phyloP scores from a whole-genome alignment of 1,139 yeast species.

The Nakaseomyces delphensis region DNA sequence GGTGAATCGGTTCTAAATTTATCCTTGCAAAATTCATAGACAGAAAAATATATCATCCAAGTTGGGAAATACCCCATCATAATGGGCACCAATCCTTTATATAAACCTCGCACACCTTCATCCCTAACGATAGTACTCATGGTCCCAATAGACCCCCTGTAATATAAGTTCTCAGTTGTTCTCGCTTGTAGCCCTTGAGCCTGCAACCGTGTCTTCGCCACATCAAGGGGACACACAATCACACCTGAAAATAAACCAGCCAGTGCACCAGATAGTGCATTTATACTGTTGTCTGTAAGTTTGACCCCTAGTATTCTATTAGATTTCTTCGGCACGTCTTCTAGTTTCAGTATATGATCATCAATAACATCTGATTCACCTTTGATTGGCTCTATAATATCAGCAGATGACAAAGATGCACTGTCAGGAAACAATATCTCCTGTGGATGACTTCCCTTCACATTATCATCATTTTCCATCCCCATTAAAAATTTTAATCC shows the following conservation, averaged over 20 bases:
- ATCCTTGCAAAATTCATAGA: constrained; percentile 70
- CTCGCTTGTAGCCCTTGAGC: constrained; percentile 59
- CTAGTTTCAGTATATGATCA: neutral
- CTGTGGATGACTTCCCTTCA: neutral
- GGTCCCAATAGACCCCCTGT: constrained; percentile 54
- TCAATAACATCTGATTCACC: neutral
- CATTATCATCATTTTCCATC: neutral
- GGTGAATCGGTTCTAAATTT: constrained; percentile 36
- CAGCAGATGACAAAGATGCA: constrained; percentile 8
- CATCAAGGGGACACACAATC: constrained; percentile 87
- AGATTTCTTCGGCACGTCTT: neutral
- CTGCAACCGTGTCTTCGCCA: constrained; percentile 87
- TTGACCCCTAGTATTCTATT: neutral
- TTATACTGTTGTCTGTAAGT: constrained; percentile 37
- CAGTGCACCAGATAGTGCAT: constrained; percentile 74
- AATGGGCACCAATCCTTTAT: constrained; percentile 86
- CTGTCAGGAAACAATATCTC: constrained; percentile 8
- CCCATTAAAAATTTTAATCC: neutral
- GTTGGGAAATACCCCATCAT: constrained; percentile 92
- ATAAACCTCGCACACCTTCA: constrained; percentile 77
- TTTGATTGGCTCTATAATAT: constrained; percentile 6
- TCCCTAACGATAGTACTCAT: constrained; percentile 55
- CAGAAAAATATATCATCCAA: constrained; percentile 91
- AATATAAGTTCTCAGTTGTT: constrained; percentile 28
- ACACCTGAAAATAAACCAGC: constrained; percentile 90